Evolutionary conservation across 1,139 yeast genomes (phyloP), one percentile per base, ranked within the genome.

Genomic region (Yamadazyma triangularis): DNA sequence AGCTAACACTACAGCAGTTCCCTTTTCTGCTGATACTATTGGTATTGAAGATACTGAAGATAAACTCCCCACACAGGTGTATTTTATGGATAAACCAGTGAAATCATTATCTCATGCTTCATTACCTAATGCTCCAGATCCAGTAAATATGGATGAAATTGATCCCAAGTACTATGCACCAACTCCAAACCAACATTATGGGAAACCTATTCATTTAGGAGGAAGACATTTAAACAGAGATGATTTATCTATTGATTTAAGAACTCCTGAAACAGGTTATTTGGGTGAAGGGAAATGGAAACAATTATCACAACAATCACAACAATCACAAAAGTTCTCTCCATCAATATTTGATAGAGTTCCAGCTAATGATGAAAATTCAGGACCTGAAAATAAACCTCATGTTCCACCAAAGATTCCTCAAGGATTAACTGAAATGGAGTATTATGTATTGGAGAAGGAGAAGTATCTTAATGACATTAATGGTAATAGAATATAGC

Each of bases 321-420:
- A n/a, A n/a, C n/a, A n/a, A n/a, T 15, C 28, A 20, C 15, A 10
- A 9, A 53, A 52, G 32, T 66, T 66, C 33, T 63, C 70, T 3
- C 73, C 73, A 1, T 58, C 67, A 15, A 55, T 67, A 3, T 68
- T 67, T 38, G 62, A 58, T 34, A 38, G 59, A 35, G 48, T 53
- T 12, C 35, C 39, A 10, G 30, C 22, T 6, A 47, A 49, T 27
- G 54, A 53, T 30, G 61, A 54, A 27, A 56, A 57, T 28, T 25
- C 29, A 15, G 57, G 56, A 18, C 48, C 42, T 25, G 56, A 50
- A 26, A 48, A 48, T 26, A 63, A 69, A 30, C 77, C 78, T 0
- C 48, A 47, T 13, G 68, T 72, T 2, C 79, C 79, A 2, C 77
- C 78, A 2, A 73, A 72, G 47, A 64, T 73, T n/a, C 79, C 79